Evolutionary conservation across 1,284 basidiomycete species (phyloP).

Genomic region (Pseudozyma flocculosa): DNA sequence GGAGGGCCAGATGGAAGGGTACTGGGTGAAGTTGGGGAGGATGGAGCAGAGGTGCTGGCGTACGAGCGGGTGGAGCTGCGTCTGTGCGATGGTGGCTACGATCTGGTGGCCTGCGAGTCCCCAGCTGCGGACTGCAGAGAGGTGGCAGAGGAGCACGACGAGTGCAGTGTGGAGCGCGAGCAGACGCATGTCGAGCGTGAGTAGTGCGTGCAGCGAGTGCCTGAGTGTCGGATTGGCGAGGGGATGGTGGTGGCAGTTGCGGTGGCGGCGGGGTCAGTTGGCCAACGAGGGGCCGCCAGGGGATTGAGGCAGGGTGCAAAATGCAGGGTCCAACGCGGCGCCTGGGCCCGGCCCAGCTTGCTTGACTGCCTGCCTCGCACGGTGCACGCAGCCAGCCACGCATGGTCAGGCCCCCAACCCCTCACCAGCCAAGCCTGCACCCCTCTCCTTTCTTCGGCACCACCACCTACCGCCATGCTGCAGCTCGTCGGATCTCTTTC

Average conservation of each 20-base stretch:
- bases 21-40: slow-evolving; percentile 62
- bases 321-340: no score
- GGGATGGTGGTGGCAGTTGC: neutral
- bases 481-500: no score
- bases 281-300: no score
- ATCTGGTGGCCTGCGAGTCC: slow-evolving; percentile 75
- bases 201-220: neutral
- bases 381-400: no score
- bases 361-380: no score
- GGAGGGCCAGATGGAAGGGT: slow-evolving; percentile 22
- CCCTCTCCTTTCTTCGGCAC: no score
- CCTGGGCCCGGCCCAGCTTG: no score
- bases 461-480: no score
- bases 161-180: neutral
- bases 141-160: slow-evolving; percentile 1
- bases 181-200: neutral
- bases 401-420: no score
- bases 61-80: slow-evolving; percentile 76
- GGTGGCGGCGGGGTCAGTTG: neutral
- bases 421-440: no score
- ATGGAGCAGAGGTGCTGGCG: slow-evolving; percentile 69
- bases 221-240: neutral
- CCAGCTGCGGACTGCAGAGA: slow-evolving; percentile 43
- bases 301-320: no score
- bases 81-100: slow-evolving; percentile 87